A percentile compares a stretch with the other conserved stretches of the same genome.
phyloP scores from a whole-genome alignment of 176 grass and related monocot genomes.

The Saccharum officinarum region DNA sequence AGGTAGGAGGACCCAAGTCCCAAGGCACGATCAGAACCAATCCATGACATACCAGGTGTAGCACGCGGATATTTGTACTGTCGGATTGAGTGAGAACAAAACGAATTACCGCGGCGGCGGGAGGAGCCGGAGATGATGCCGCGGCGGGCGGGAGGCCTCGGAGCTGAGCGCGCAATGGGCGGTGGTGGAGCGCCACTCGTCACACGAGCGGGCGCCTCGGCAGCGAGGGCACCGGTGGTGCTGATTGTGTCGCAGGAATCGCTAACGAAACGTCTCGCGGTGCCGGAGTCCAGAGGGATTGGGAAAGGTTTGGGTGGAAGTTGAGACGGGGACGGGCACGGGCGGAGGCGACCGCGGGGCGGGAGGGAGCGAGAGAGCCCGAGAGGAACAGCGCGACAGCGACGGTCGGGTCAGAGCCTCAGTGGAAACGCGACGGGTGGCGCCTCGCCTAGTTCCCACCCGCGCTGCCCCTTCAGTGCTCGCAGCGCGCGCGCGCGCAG shows the following conservation, averaged over 20 bases:
- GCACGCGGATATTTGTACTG: background rate
- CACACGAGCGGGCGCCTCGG: background rate
- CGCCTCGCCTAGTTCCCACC: constrained; percentile 17
- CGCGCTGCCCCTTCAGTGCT: background rate
- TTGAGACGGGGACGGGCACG: background rate
- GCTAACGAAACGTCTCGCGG: background rate
- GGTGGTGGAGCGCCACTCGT: background rate
- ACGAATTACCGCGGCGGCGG: constrained; percentile 13
- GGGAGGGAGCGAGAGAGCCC: background rate
- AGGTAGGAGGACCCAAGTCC: background rate
- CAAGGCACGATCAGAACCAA: background rate
- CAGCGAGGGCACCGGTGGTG: constrained; percentile 16
- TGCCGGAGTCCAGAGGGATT: background rate
- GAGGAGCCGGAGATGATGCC: background rate
- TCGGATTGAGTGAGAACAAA: background rate
- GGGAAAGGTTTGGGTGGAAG: constrained; percentile 11
- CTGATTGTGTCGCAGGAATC: background rate
- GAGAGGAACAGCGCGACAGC: background rate
- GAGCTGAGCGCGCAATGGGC: background rate
- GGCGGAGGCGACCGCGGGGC: background rate
- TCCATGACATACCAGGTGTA: background rate
- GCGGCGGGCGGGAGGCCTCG: background rate
- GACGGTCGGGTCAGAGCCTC: constrained; percentile 2
- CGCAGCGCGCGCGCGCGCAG: background rate
- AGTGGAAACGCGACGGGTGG: constrained; percentile 39